Conservation (phyloP, 169 alveolate species). For the Plasmodium fragile region DNA sequence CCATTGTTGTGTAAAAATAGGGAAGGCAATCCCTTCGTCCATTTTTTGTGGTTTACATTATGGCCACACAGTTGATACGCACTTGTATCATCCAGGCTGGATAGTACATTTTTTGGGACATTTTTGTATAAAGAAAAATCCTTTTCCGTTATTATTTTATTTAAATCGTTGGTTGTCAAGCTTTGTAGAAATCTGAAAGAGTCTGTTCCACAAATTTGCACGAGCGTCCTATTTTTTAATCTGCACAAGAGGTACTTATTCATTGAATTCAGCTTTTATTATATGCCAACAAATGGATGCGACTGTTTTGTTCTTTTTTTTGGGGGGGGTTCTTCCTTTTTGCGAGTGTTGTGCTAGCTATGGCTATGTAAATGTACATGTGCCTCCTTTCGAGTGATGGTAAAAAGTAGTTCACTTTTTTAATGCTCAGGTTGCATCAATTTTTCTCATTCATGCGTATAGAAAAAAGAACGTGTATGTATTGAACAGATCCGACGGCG, state of each 20-base stretch:
- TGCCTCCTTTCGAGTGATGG: neutral
- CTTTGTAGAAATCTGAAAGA: slow-evolving; percentile 84
- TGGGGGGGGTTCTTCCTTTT: neutral
- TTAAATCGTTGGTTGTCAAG: slow-evolving; percentile 79
- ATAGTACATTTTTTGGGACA: slow-evolving; percentile 37
- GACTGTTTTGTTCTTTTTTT: neutral
- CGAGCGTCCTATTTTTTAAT: slow-evolving; percentile 74
- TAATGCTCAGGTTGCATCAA: neutral
- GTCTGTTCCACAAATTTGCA: slow-evolving; percentile 80
- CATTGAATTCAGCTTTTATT: slow-evolving; percentile 20
- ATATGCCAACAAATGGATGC: neutral
- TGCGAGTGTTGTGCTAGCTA: neutral
- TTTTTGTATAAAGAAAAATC: slow-evolving; percentile 30
- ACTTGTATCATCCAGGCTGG: slow-evolving; percentile 14
- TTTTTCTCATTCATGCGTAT: neutral
- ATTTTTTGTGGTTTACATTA: slow-evolving; percentile 27
- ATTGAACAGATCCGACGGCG: neutral
- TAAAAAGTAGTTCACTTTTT: neutral
- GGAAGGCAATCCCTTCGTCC: slow-evolving; percentile 40
- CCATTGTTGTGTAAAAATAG: slow-evolving; percentile 83
- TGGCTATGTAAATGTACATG: neutral
- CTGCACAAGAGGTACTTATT: slow-evolving; percentile 60
- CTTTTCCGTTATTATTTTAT: slow-evolving; percentile 38
- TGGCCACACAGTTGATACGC: slow-evolving; percentile 6
- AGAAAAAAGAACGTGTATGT: neutral